These are phyloP conservation scores for Lichenothelia convexa DNA, from an alignment of 495 filamentous ascomycete genomes.

Conservation along the genomic window DNA sequence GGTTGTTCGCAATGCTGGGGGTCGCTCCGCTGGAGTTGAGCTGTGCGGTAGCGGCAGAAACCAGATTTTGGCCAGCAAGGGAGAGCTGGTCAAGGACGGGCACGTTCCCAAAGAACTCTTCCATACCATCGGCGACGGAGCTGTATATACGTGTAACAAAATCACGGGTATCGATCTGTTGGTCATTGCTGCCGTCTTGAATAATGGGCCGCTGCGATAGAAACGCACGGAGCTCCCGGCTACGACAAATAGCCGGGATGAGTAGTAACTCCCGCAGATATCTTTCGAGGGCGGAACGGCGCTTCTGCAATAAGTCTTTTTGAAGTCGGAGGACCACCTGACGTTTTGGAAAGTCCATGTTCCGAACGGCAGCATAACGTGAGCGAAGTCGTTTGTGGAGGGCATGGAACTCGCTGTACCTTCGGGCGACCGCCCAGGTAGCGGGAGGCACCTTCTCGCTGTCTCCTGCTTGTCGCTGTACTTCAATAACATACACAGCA, in stretches of 20 bases:
- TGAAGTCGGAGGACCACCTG: slow-evolving; percentile 93
- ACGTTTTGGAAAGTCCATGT: slow-evolving; percentile 78
- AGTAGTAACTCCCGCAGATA: slow-evolving; percentile 67
- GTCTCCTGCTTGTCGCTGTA: slow-evolving; percentile 60
- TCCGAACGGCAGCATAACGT: slow-evolving; percentile 68
- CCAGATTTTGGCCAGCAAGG: slow-evolving; percentile 77
- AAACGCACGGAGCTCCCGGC: slow-evolving; percentile 80
- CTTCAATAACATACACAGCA: slow-evolving; percentile 83
- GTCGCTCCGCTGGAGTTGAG: slow-evolving; percentile 31
- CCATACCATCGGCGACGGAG: slow-evolving; percentile 93
- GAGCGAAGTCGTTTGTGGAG: slow-evolving; percentile 75
- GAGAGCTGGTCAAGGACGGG: slow-evolving; percentile 90
- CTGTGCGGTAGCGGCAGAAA: slow-evolving; percentile 72
- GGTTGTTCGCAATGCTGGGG: slow-evolving; percentile 33
- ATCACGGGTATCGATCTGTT: slow-evolving; percentile 53
- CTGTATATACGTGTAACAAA: slow-evolving; percentile 90
- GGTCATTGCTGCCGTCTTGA: slow-evolving; percentile 22
- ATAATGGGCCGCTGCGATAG: slow-evolving; percentile 72
- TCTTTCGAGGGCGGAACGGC: slow-evolving; percentile 60
- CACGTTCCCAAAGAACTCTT: slow-evolving; percentile 90
- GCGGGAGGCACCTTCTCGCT: slow-evolving; percentile 33
- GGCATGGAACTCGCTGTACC: slow-evolving; percentile 91
- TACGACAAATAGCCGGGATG: slow-evolving; percentile 84
- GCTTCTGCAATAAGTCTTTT: slow-evolving; percentile 82
- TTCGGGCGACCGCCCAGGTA: slow-evolving; percentile 24